Conservation (phyloP, 306 rosid species). For the Hippophae tibetana region DNA sequence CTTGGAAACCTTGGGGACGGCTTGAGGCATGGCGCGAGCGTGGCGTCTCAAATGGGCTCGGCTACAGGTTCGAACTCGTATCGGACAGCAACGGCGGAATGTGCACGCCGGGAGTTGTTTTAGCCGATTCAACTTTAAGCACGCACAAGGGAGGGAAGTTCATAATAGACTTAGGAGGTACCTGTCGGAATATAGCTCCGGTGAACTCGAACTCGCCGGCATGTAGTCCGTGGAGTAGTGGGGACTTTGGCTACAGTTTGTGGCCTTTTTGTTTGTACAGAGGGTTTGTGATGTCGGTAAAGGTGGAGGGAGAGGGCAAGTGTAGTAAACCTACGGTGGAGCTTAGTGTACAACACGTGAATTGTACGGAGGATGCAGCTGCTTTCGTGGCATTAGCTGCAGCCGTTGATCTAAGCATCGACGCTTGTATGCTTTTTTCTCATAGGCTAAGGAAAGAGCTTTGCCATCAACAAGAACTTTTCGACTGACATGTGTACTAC, state of each 20-base stretch:
- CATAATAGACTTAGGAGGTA: conserved; percentile 19
- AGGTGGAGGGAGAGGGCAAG: conserved; percentile 34
- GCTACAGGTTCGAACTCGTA: conserved; percentile 31
- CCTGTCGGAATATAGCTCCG: conserved; percentile 25
- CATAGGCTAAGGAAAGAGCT: conserved; percentile 34
- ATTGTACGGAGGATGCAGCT: conserved; percentile 46
- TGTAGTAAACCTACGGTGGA: conserved; percentile 34
- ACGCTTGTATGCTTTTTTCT: conserved; percentile 36
- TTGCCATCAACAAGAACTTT: too few species aligned
- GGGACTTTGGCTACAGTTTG: conserved; percentile 27
- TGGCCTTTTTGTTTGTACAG: conserved; percentile 14
- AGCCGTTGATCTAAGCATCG: conserved; percentile 45
- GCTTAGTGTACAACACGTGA: conserved; percentile 42
- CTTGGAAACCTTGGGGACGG: conserved; percentile 48
- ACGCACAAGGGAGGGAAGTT: conserved; percentile 30
- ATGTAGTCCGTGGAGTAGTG: conserved; percentile 12
- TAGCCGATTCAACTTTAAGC: conserved; percentile 23
- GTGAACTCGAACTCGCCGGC: conserved; percentile 25
- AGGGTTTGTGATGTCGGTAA: conserved; percentile 46
- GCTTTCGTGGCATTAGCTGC: conserved; percentile 46
- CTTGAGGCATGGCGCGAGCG: conserved; percentile 45
- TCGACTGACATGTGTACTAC: too few species aligned
- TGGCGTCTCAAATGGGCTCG: conserved; percentile 30
- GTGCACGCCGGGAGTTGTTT: neutral
- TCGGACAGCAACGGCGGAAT: conserved; percentile 11